Base-by-base conservation (phyloP, 1,139 yeast species). In the Lodderomyces theae region DNA sequence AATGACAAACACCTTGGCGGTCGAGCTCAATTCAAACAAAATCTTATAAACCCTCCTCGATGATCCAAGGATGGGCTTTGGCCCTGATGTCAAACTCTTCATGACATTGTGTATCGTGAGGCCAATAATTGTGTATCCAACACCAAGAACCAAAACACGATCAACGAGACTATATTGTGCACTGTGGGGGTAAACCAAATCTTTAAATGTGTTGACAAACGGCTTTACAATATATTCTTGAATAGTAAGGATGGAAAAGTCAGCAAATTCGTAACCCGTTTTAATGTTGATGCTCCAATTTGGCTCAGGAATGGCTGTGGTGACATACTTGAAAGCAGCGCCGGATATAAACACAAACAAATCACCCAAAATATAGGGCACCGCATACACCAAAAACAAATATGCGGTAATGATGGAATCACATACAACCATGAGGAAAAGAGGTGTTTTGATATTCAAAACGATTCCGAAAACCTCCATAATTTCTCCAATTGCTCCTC, bases 1-100 rank as follows among this genome's bases (percentile, higher is more conserved):
- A 12, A 92, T 75, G 6, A 76, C 54, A 45, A 86, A 78, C 7
- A 90, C 95, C 58, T 90, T 90, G 16, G 83, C 57, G 2, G 95
- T 81, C 25, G 65, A 57, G 15, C 60, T 52, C 4, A 81, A 49
- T 46, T 80, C 86, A 51, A 81, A 78, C 18, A 82, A 54, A 1
- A 72, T 49, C 39, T 74, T 70, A 53, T 77, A 83, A 1, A 76
- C 42, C 21, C 64, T 61, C 48, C 90, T 71, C 35, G 72, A 60
- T 2, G 63, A 57, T 0, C 83, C 83, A 38, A 61, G 51, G 1
- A 79, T 52, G 4, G 85, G 84, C 24, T 68, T 65, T 1, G 48
- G 54, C 9, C 64, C 65, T 2, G 64, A 52, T 10, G 61, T 62
- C 47, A 67, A 56, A 11, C 44, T 45, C 15, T 55, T 51, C 79